Conservation (phyloP, 1,284 basidiomycete genomes). For the Malassezia equina region DNA sequence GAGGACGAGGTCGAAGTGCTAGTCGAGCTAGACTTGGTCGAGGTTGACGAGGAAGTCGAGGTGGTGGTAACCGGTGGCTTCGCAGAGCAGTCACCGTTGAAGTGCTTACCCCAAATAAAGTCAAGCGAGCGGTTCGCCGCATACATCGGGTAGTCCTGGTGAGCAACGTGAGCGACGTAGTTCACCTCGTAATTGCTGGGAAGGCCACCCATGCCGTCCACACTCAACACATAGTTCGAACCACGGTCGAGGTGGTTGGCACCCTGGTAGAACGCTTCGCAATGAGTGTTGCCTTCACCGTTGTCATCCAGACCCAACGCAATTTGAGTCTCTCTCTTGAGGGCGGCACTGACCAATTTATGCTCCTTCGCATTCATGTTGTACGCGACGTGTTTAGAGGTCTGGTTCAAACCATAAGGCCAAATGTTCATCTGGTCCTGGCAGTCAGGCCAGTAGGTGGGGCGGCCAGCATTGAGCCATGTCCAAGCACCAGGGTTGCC, state of each 20-base stretch:
- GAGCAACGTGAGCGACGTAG: constrained; percentile 32
- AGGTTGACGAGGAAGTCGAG: background rate
- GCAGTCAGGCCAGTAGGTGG: constrained; percentile 6
- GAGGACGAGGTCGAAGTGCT: background rate
- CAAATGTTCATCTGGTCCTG: background rate
- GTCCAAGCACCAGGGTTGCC: constrained; percentile 35
- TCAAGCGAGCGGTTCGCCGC: constrained; percentile 24
- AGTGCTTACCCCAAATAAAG: constrained; percentile 19
- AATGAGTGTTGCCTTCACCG: constrained; percentile 35
- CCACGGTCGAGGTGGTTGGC: constrained; percentile 27
- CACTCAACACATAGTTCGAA: constrained; percentile 1
- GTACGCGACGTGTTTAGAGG: background rate
- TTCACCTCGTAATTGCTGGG: constrained; percentile 26
- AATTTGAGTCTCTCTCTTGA: constrained; percentile 27
- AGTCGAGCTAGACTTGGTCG: background rate
- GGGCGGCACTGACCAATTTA: constrained; percentile 21
- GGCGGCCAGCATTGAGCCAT: constrained; percentile 27
- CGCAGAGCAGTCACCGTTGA: background rate
- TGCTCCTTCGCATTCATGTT: background rate
- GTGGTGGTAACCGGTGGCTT: background rate
- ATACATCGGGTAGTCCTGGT: constrained; percentile 41
- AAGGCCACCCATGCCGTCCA: constrained; percentile 12
- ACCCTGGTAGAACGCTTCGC: constrained; percentile 31
- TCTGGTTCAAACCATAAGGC: constrained; percentile 6
- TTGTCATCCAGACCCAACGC: constrained; percentile 38